These are phyloP conservation scores for Thraustochytrium sp. DNA, from an alignment of 352 stramenopile genomes.

Conservation along the genomic window DNA sequence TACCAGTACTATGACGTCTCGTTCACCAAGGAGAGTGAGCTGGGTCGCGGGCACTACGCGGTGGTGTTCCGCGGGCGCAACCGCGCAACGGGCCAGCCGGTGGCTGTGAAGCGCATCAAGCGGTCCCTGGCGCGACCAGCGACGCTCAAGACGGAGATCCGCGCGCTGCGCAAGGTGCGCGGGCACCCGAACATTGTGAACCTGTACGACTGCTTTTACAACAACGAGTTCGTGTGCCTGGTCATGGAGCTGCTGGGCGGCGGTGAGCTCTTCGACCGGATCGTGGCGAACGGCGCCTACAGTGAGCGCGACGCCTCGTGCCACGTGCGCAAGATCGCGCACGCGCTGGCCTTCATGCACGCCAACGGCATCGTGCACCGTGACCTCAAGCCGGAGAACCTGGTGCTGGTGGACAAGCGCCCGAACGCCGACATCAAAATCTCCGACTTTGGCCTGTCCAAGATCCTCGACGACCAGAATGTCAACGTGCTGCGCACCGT, in stretches of 20 bases:
- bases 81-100: constrained; percentile 1
- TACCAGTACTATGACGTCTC: constrained; percentile 32
- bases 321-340: constrained; percentile 42
- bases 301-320: constrained; percentile 59
- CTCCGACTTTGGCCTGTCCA: constrained; percentile 72
- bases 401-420: constrained; percentile 60
- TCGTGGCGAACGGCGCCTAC: constrained; percentile 78
- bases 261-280: constrained; percentile 75
- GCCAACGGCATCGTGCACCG: constrained; percentile 70
- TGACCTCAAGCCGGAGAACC: constrained; percentile 80
- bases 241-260: constrained; percentile 77
- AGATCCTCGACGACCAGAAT: constrained; percentile 67
- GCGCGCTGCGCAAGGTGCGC: constrained; percentile 55
- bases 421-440: constrained; percentile 54
- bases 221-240: constrained; percentile 76
- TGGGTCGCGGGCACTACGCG: constrained; percentile 24
- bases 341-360: constrained; percentile 42
- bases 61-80: constrained; percentile 10
- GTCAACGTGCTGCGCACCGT: constrained; percentile 66
- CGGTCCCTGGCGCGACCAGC: constrained; percentile 21
- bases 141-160: constrained; percentile 38
- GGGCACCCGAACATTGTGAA: constrained; percentile 73
- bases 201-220: constrained; percentile 71
- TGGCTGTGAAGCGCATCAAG: constrained; percentile 34
- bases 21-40: constrained; percentile 8